Percentiles rank a stretch among this genome's conserved stretches.
These are phyloP conservation scores for Mycena epipterygia DNA, from an alignment of 768 basidiomycete genomes.

Conservation along the genomic window DNA sequence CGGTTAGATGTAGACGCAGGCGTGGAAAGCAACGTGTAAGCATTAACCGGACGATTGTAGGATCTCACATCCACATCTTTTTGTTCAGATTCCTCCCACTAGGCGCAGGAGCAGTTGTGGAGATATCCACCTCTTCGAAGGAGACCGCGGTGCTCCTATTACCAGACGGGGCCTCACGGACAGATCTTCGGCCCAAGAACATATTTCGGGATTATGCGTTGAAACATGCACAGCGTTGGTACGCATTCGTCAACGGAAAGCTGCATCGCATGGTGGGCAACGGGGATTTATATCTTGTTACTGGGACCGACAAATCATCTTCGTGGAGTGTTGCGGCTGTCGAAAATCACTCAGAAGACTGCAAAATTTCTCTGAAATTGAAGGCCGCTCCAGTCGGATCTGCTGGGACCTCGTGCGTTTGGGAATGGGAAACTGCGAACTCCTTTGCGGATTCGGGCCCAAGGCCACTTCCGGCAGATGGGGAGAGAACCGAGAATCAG, in stretches of 20 bases:
- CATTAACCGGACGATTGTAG: neutral
- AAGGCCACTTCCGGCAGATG: neutral
- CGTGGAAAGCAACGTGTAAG: slow-evolving; percentile 13
- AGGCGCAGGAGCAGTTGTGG: slow-evolving; percentile 1
- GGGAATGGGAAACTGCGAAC: slow-evolving; percentile 21
- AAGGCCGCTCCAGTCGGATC: slow-evolving; percentile 21
- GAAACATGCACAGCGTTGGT: slow-evolving; percentile 24
- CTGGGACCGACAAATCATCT: slow-evolving; percentile 16
- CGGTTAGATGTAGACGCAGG: slow-evolving; percentile 5
- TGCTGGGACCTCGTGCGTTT: slow-evolving; percentile 9
- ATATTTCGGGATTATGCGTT: slow-evolving; percentile 20
- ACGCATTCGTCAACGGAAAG: slow-evolving; percentile 18
- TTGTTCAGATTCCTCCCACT: slow-evolving; percentile 3
- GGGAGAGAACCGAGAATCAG: slow-evolving; percentile 17
- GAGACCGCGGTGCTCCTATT: slow-evolving; percentile 24
- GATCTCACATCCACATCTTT: neutral
- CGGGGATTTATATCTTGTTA: slow-evolving; percentile 21
- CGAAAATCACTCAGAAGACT: neutral
- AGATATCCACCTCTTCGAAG: slow-evolving; percentile 19
- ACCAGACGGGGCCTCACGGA: slow-evolving; percentile 27
- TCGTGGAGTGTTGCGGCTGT: slow-evolving; percentile 19
- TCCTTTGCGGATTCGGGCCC: slow-evolving; percentile 18
- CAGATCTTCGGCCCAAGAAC: neutral
- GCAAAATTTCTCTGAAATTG: slow-evolving; percentile 9
- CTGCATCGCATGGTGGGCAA: slow-evolving; percentile 2